These are phyloP conservation scores for Sarocladium kiliense DNA, from an alignment of 2,329 filamentous ascomycete species.

Conservation along the genomic window DNA sequence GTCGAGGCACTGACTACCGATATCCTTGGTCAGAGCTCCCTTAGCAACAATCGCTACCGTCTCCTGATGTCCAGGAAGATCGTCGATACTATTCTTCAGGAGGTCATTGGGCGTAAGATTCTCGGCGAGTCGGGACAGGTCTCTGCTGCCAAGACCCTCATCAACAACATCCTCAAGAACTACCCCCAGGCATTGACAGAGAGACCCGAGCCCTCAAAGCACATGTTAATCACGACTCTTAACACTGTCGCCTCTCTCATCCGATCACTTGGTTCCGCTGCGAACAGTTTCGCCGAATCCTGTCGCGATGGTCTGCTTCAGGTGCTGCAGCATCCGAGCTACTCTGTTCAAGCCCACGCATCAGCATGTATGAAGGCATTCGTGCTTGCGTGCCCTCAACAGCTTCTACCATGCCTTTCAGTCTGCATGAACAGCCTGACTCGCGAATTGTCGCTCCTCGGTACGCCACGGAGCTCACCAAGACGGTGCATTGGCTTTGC, in stretches of 20 bases:
- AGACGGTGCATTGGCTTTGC: constrained; percentile 85
- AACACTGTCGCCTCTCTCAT: constrained; percentile 77
- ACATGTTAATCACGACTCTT: constrained; percentile 73
- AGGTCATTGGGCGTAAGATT: constrained; percentile 74
- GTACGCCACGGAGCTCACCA: constrained; percentile 69
- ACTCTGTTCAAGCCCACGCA: constrained; percentile 88
- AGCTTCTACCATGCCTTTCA: constrained; percentile 83
- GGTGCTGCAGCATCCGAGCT: constrained; percentile 89
- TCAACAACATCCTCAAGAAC: constrained; percentile 89
- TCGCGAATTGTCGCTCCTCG: constrained; percentile 75
- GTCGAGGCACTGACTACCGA: constrained; percentile 77
- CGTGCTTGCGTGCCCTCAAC: constrained; percentile 85
- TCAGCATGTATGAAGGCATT: constrained; percentile 83
- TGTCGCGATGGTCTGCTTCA: constrained; percentile 86
- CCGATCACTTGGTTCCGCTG: constrained; percentile 73
- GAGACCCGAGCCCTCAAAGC: constrained; percentile 81
- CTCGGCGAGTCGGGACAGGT: constrained; percentile 87
- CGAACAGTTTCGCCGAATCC: constrained; percentile 70
- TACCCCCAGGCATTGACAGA: constrained; percentile 89
- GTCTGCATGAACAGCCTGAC: constrained; percentile 95
- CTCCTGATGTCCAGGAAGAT: constrained; percentile 80
- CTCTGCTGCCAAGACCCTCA: constrained; percentile 71
- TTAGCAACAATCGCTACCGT: constrained; percentile 81
- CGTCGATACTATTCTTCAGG: constrained; percentile 76
- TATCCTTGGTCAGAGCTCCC: constrained; percentile 68